phyloP scores from a whole-genome alignment of 75 land plant genomes.

The Pinus taeda region DNA sequence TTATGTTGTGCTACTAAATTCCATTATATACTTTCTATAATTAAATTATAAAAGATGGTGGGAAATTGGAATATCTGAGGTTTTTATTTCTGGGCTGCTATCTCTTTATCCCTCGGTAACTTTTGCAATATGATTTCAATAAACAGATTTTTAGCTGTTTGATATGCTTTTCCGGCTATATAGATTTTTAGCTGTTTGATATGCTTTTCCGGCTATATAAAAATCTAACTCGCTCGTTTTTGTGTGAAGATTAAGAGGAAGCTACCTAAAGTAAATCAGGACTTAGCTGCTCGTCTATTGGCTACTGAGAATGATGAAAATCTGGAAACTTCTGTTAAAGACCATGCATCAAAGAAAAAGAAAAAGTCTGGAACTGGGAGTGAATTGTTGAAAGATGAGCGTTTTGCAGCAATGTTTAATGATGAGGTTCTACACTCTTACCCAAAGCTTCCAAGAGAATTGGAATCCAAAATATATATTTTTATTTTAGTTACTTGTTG shows the following conservation, averaged over 20 bases:
- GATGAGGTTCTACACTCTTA: constrained; percentile 49
- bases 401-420: constrained; percentile 73
- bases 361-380: constrained; percentile 45
- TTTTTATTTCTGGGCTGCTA: neutral
- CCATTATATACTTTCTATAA: neutral
- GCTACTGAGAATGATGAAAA: constrained; percentile 38
- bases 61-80: neutral
- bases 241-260: constrained; percentile 66
- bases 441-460: neutral
- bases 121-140: neutral
- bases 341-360: constrained; percentile 50
- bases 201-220: neutral
- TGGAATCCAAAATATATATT: neutral
- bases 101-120: neutral
- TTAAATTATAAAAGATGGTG: neutral
- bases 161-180: neutral
- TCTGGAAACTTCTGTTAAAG: constrained; percentile 9
- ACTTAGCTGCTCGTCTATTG: constrained; percentile 61
- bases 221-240: constrained; percentile 6
- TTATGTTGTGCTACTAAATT: neutral
- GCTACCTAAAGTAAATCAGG: constrained; percentile 85
- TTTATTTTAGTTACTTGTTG: no score
- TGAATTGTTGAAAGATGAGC: constrained; percentile 71
- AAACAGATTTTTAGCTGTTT: neutral
- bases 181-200: neutral